Base-by-base conservation (phyloP, 2,329 filamentous ascomycete species). In the Nemania diffusa region DNA sequence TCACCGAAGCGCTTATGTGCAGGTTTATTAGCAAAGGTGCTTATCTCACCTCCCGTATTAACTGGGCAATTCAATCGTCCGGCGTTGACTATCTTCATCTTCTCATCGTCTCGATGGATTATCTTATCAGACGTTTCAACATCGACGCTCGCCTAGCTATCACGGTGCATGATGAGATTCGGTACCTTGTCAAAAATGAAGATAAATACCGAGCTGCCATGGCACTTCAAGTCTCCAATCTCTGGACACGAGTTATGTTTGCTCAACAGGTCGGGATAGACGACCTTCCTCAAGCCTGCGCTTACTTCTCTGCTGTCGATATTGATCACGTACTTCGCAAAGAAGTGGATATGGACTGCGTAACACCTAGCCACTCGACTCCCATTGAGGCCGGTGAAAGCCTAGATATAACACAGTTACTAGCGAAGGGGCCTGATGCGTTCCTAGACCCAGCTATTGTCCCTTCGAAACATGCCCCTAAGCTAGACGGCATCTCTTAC, bases 181-280 rank as follows among this genome's bases (percentile, higher is more conserved):
- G 96, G 17, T 99, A 99, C 75, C 85, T 99, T 0, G 94, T 97
- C 48, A 91, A 90, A 75, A 87, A 94, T 2, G 84, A 92, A 67
- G 94, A 99, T 80, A 92, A 91, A 74, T 99, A 98, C 76, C 88
- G 92, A 46, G 90, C 92, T 1, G 95, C 95, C 11, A 92, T 99
- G 89, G 96, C 97, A 0, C 84, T 99, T 13, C 96, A 99, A 79
- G 87, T 99, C 7, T 90, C 94, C 65, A 99, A 99, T 76, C 80
- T 99, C 22, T 99, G 96, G 96, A 99, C 97, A 0, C 87, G 96
- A 57, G 94, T 94, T 70, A 97, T 99, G 92, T 99, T 99, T 78
- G 89, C 92, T 0, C 94, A 99, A 79, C 96, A 99, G 80, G 92
- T 97, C 75, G 96, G 96, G 67, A 99, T 99, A 74, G 85, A 97